phyloP scores from a whole-genome alignment of 345 rosid species.

The Syzygium aqueum region DNA sequence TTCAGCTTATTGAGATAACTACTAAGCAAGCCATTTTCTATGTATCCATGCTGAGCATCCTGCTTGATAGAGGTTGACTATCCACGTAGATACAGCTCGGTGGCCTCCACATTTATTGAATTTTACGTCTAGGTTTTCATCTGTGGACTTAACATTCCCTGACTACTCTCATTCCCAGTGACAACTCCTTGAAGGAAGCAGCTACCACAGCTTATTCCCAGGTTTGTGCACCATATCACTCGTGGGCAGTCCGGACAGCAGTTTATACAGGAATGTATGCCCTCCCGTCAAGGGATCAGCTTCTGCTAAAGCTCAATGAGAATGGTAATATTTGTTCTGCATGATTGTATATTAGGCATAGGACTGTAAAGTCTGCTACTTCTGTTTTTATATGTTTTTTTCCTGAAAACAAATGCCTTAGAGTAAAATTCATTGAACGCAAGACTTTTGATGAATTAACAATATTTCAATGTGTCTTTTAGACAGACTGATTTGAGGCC shows the following conservation, averaged over 20 bases:
- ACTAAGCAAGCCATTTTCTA: not conserved
- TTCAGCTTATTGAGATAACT: not conserved
- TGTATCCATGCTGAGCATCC: not conserved
- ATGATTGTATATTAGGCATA: not conserved
- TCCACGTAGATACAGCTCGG: not conserved
- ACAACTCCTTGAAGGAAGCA: conserved; percentile 3
- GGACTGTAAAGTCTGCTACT: not conserved
- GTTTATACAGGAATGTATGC: conserved; percentile 12
- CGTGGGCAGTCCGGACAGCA: conserved; percentile 14
- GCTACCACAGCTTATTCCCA: conserved; percentile 10
- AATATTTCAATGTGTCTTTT: not conserved
- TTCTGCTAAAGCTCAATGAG: conserved; percentile 10
- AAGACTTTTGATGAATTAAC: not conserved
- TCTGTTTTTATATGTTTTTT: not conserved
- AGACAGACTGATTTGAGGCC: not conserved
- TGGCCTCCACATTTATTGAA: not conserved
- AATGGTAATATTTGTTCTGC: not conserved
- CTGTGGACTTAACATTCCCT: not conserved
- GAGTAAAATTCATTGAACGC: not conserved
- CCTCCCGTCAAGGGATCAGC: conserved; percentile 11
- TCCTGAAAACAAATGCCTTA: not conserved
- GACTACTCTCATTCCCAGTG: not conserved
- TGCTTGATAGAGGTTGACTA: not conserved
- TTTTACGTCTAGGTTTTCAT: not conserved
- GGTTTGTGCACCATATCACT: conserved; percentile 13